Evolutionary conservation across 345 rosid species (phyloP).

Genomic region (Ceriops decandra): DNA sequence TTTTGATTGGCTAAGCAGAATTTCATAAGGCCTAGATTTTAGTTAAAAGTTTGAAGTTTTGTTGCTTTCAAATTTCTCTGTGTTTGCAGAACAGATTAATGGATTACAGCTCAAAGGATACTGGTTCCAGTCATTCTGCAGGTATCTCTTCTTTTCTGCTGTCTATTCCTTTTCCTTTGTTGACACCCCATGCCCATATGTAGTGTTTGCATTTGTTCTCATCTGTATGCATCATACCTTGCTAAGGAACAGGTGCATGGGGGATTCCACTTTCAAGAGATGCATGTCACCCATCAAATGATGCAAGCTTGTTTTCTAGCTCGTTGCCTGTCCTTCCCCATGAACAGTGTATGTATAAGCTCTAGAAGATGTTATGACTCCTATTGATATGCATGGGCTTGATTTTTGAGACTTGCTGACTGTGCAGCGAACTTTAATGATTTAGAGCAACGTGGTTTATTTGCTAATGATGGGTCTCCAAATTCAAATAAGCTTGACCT

Average conservation of each 20-base stretch:
- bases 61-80: neutral
- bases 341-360: constrained; percentile 52
- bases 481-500: constrained; percentile 34
- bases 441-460: constrained; percentile 37
- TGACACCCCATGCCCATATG: neutral
- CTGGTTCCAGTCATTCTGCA: constrained; percentile 24
- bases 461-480: constrained; percentile 52
- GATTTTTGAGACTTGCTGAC: constrained; percentile 15
- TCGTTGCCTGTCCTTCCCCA: constrained; percentile 81
- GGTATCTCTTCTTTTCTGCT: constrained; percentile 23
- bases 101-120: constrained; percentile 42
- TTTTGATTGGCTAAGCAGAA: too few species aligned
- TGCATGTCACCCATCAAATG: constrained; percentile 42
- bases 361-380: constrained; percentile 10
- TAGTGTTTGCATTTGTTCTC: too few species aligned
- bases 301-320: constrained; percentile 75
- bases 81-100: constrained; percentile 36
- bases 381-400: neutral
- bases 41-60: neutral
- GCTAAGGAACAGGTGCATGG: constrained; percentile 40
- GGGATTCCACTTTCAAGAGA: constrained; percentile 39
- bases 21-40: neutral
- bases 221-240: neutral
- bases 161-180: neutral
- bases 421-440: constrained; percentile 64